Percentiles rank a stretch among this genome's conserved stretches.
Evolutionary conservation across 345 rosid species (phyloP).

Genomic region (Citrus sp.): DNA sequence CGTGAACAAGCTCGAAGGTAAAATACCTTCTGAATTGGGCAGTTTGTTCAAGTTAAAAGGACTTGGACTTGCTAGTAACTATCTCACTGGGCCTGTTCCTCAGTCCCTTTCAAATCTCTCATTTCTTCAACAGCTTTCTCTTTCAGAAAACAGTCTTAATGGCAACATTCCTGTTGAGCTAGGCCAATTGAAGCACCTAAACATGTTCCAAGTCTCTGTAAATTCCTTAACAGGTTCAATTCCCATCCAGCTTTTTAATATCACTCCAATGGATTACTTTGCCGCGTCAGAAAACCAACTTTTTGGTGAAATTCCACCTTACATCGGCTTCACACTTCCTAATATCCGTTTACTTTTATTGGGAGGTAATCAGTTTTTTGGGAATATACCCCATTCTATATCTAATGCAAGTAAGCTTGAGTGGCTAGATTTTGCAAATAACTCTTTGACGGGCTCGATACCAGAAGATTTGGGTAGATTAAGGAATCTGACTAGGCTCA

Average conservation of each 20-base stretch:
- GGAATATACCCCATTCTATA: constrained; percentile 26
- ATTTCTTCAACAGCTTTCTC: neutral
- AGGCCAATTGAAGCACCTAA: constrained; percentile 17
- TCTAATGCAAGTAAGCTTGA: constrained; percentile 22
- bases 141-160: constrained; percentile 23
- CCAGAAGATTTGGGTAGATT: constrained; percentile 25
- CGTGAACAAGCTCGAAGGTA: constrained; percentile 23
- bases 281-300: constrained; percentile 4
- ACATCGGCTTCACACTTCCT: constrained; percentile 19
- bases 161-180: constrained; percentile 26
- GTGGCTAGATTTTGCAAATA: neutral
- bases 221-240: constrained; percentile 25
- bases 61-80: constrained; percentile 19
- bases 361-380: constrained; percentile 13
- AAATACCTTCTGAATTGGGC: constrained; percentile 24
- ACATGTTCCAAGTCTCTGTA: constrained; percentile 13
- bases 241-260: constrained; percentile 25
- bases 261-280: constrained; percentile 16
- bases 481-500: constrained; percentile 11
- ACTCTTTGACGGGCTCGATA: constrained; percentile 20
- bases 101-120: constrained; percentile 23
- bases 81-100: constrained; percentile 26
- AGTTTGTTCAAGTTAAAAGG: constrained; percentile 15
- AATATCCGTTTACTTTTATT: constrained; percentile 10
- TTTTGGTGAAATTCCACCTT: constrained; percentile 13